Percentiles rank a stretch among this genome's conserved stretches.
These are phyloP conservation scores for Capillidium rhysosporum DNA, from an alignment of 371 early-diverging fungal species.

Conservation along the genomic window DNA sequence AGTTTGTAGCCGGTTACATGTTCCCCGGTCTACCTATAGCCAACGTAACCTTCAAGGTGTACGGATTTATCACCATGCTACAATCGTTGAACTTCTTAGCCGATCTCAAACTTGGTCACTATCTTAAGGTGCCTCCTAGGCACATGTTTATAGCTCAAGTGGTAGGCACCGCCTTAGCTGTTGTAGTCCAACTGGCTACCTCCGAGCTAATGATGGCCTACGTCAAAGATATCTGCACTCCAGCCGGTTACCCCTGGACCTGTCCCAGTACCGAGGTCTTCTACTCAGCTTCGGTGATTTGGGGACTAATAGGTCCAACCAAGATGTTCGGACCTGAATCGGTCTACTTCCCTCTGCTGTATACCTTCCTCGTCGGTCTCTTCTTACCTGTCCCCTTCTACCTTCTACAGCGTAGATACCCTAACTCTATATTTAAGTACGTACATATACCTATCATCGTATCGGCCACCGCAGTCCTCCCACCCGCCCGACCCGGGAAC, in stretches of 20 bases:
- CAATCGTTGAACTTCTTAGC: conserved; percentile 26
- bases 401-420: conserved; percentile 15
- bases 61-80: conserved; percentile 28
- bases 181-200: conserved; percentile 13
- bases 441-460: conserved; percentile 16
- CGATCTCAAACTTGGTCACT: conserved; percentile 30
- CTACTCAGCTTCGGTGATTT: conserved; percentile 21
- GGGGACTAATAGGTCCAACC: conserved; percentile 57
- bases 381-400: conserved; percentile 30
- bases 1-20: conserved; percentile 36
- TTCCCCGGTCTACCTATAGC: conserved; percentile 29
- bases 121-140: conserved; percentile 40
- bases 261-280: conserved; percentile 16
- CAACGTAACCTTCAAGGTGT: conserved; percentile 24
- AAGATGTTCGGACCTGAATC: conserved; percentile 40
- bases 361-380: conserved; percentile 30
- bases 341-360: conserved; percentile 31
- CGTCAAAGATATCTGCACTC: conserved; percentile 12
- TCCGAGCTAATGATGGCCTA: conserved; percentile 15
- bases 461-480: conserved; percentile 19
- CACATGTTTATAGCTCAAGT: conserved; percentile 26
- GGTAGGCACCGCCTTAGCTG: conserved; percentile 22
- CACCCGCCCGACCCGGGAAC: conserved; percentile 11
- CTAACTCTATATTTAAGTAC: conserved; percentile 11
- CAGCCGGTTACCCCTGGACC: conserved; percentile 14